Evolutionary conservation across 305 asterid genomes (phyloP), one percentile per base, ranked within the genome.

Genomic region (Solanum aculeatissimum): DNA sequence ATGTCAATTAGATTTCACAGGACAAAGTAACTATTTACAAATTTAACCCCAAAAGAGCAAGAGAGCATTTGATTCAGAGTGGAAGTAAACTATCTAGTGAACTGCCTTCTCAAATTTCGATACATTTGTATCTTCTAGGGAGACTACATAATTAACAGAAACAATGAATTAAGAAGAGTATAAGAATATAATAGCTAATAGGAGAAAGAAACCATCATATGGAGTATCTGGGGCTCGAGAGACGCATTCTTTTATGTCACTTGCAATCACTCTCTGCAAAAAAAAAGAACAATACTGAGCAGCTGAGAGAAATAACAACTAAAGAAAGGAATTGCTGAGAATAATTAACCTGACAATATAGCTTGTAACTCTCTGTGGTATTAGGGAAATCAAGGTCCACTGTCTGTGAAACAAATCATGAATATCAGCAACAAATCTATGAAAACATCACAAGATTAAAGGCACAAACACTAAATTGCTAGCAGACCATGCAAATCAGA

Each of bases 191-290:
- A 58, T 40, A 84, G 58, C 51, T 71, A 83, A 85, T 18, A 69
- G 85, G 87, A 85, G 86, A 85, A 81, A 90, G 98, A 84, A 86
- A 97, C 99, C 97, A 92, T 97, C 98, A 93, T 95, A 97, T 83
- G 98, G 96, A 81, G 98, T 94, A 89, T 97, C 99, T n/a, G 99
- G 98, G 51, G 97, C 98, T 71, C 99, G 94, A 87, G 98, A 93
- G 7, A 97, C 97, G 42, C 96, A 94, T 91, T 97, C 99, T 90
- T 97, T 97, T 83, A 97, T 95, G 88, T 97, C 99, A 87, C 97
- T 92, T 47, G 92, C 98, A 91, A 97, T 95, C 85, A 88, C 92
- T 89, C 97, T 91, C 99, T 97, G 98, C 79, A 60, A 71, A 75
- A 71, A 75, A 87, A 84, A 80, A 86, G 49, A 81, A 87, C 45